phyloP scores from a whole-genome alignment of 192 early-diverging fungal species.

The Coemansia sp. region DNA sequence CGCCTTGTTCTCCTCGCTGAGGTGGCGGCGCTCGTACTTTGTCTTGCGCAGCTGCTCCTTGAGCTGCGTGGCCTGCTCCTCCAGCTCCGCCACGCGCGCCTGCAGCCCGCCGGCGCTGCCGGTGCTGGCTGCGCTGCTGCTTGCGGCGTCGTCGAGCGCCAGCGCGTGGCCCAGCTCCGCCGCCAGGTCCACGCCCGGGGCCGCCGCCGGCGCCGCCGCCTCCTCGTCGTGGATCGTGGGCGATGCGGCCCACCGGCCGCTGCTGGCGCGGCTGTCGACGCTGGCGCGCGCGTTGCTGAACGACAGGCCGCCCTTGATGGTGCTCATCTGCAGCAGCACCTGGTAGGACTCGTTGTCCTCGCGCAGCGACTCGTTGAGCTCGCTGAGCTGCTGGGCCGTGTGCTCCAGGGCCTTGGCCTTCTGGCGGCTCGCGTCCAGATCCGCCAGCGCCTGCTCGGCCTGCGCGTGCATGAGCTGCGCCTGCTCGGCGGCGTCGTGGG shows the following conservation, averaged over 20 bases:
- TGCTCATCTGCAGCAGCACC: slow-evolving; percentile 73
- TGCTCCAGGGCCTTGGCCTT: slow-evolving; percentile 55
- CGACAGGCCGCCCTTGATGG: slow-evolving; percentile 75
- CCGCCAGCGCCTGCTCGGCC: slow-evolving; percentile 22
- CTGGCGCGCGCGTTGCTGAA: slow-evolving; percentile 41
- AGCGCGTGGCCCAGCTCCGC: slow-evolving; percentile 46
- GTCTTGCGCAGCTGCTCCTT: slow-evolving; percentile 52
- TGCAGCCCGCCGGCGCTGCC: slow-evolving; percentile 5
- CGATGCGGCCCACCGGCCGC: slow-evolving; percentile 27
- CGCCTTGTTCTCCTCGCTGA: slow-evolving; percentile 67
- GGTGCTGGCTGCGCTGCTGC: no score
- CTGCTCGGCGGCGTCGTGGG: slow-evolving; percentile 27
- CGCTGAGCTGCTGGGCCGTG: slow-evolving; percentile 59
- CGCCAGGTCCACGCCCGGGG: slow-evolving; percentile 37
- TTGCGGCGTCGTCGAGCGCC: slow-evolving; percentile 6
- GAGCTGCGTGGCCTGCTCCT: slow-evolving; percentile 43
- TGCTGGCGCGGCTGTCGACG: slow-evolving; percentile 47
- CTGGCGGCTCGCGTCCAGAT: slow-evolving; percentile 19
- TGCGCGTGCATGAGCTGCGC: slow-evolving; percentile 27
- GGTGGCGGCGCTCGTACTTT: slow-evolving; percentile 58
- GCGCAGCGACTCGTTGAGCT: slow-evolving; percentile 67
- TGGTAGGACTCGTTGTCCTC: slow-evolving; percentile 84
- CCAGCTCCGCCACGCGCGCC: slow-evolving; percentile 26
- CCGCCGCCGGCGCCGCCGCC: background rate
- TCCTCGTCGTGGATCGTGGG: slow-evolving; percentile 17